Conservation (phyloP, 1,284 basidiomycete genomes). For the Coniophora puteana region DNA sequence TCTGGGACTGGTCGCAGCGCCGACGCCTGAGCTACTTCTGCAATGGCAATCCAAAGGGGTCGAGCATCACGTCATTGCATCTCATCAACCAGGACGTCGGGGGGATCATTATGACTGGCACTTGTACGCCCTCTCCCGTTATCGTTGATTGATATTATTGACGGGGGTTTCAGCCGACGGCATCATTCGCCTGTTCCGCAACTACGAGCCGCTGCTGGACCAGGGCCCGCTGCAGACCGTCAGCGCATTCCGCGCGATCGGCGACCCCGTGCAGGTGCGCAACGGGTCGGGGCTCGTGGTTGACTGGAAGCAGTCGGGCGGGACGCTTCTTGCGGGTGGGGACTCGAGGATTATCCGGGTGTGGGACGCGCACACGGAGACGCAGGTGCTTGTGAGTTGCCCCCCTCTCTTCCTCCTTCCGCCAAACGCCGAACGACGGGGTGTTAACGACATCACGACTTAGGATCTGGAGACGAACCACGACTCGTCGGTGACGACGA, state of each 20-base stretch:
- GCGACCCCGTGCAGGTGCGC: constrained; percentile 70
- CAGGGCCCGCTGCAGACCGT: constrained; percentile 80
- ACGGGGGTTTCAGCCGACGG: constrained; percentile 69
- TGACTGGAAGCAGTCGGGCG: constrained; percentile 92
- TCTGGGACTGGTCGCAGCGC: constrained; percentile 92
- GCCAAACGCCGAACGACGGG: constrained; percentile 6
- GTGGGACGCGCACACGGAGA: constrained; percentile 96
- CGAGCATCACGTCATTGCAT: constrained; percentile 85
- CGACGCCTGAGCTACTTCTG: constrained; percentile 80
- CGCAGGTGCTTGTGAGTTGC: constrained; percentile 68
- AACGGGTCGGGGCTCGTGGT: constrained; percentile 83
- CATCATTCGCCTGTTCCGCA: constrained; percentile 86
- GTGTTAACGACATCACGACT: constrained; percentile 2
- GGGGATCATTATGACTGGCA: constrained; percentile 85
- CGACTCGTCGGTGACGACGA: constrained; percentile 85
- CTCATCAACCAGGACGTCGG: constrained; percentile 97
- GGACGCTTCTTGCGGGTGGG: constrained; percentile 85
- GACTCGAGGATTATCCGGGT: constrained; percentile 88
- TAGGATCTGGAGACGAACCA: constrained; percentile 88
- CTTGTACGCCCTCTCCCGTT: constrained; percentile 53
- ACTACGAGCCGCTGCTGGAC: constrained; percentile 73
- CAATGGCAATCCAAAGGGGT: constrained; percentile 84
- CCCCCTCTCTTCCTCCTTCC: constrained; percentile 3
- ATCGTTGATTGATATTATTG: constrained; percentile 3
- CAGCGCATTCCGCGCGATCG: constrained; percentile 88